Base-by-base conservation (phyloP, 805 yeast genomes). In the Teunomyces gatunensis region DNA sequence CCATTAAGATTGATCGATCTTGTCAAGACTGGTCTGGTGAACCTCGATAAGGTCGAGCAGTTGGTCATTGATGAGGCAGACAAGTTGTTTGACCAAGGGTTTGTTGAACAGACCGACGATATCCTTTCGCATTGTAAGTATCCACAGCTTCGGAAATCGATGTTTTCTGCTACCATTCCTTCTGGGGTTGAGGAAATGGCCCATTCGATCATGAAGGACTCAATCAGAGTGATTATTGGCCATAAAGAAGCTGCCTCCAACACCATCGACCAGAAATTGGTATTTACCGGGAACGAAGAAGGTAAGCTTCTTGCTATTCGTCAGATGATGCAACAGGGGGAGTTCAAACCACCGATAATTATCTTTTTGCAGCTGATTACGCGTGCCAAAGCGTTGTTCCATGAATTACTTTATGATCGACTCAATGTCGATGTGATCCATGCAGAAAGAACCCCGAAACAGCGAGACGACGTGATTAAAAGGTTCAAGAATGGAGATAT, bases 11-110 rank as follows among this genome's bases (percentile, higher is more conserved):
- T 94, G 49, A 85, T 92, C 34, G 96, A 90, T 56, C 75, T 88
- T 28, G 80, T 90, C 17, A 80, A 83, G 48, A 74, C 73, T 44
- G 87, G 79, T 34, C 72, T 78, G 9, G 63, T 88, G 18, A 83
- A 81, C 54, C 74, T 92, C 36, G 67, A 81, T 5, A 68, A 71
- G 21, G 89, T 92, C n/a, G 84, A 84, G 53, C 84, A 81, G 59
- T 69, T 94, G 42, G 80, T 94, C 17, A 82, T 94, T 55, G 99
- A 94, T 74, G 99, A 94, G 69, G 98, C 97, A 7, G 99, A 94
- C 73, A 86, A 88, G 58, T 72, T 94, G 49, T 88, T 94, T 56
- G 97, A 94, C 58, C 79, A 83, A 53, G 84, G 87, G 13, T 94
- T 94, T 57, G 81, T 89, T 11, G 89, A 85, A 55, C 99, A 94